These are phyloP conservation scores for Nemania diffusa DNA, from an alignment of 2,329 filamentous ascomycete genomes.

Conservation along the genomic window DNA sequence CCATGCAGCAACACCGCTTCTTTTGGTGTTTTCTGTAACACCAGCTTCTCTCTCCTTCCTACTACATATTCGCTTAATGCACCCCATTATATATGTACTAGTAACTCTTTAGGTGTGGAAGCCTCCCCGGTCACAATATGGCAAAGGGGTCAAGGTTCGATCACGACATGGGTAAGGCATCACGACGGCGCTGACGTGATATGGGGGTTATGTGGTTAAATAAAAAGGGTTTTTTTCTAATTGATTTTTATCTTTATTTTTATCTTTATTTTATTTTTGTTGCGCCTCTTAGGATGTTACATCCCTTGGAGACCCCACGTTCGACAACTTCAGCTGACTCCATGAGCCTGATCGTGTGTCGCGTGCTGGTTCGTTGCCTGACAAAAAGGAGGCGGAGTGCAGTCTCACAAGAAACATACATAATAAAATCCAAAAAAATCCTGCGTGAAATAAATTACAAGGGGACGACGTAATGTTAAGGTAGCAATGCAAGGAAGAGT, in stretches of 20 bases:
- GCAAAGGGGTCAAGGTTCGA: slow-evolving; percentile 4
- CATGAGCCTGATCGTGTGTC: slow-evolving; percentile 32
- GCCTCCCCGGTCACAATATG: slow-evolving; percentile 6
- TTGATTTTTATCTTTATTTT: background rate
- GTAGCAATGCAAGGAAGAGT: background rate
- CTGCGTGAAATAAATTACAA: background rate
- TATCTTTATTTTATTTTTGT: background rate
- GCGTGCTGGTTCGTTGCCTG: slow-evolving; percentile 34
- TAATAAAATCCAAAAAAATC: slow-evolving; percentile 3
- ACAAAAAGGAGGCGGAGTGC: slow-evolving; percentile 22
- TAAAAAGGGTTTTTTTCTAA: background rate
- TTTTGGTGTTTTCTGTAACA: background rate
- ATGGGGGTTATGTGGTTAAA: slow-evolving; percentile 23
- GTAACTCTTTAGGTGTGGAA: background rate
- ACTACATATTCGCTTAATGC: slow-evolving; percentile 3
- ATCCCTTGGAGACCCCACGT: slow-evolving; percentile 34
- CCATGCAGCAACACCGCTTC: too few species aligned
- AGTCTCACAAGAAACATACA: slow-evolving; percentile 12
- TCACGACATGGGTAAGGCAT: background rate
- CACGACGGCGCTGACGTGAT: slow-evolving; percentile 34
- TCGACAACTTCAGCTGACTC: slow-evolving; percentile 34
- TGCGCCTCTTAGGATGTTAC: slow-evolving; percentile 14
- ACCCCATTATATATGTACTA: background rate
- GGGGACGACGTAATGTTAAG: background rate
- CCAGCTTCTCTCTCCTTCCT: background rate